A percentile compares a stretch with the other conserved stretches of the same genome.
These are phyloP conservation scores for Ceratocystis eucalypticola DNA, from an alignment of 2,329 filamentous ascomycete species.

Conservation along the genomic window DNA sequence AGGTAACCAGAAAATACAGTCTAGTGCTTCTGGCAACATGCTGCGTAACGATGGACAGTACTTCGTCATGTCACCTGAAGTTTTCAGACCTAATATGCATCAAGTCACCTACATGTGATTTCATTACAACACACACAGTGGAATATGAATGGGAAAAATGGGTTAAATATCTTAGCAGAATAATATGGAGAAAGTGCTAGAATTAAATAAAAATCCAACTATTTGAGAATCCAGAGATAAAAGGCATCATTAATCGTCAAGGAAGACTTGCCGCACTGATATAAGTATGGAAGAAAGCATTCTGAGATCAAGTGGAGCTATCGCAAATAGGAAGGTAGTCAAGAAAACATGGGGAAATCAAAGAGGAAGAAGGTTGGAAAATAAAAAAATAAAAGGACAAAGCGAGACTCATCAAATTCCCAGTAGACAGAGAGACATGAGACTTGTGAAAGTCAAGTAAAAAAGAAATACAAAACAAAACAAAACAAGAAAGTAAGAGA, in stretches of 20 bases:
- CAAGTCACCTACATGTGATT: neutral
- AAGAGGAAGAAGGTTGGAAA: neutral
- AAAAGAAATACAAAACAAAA: neutral
- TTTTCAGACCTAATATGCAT: no score
- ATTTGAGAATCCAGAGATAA: neutral
- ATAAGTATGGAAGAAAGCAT: constrained; percentile 1
- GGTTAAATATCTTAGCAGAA: neutral
- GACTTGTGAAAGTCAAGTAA: neutral
- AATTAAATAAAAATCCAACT: constrained; percentile 4
- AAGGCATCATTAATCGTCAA: constrained; percentile 4
- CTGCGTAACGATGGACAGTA: neutral
- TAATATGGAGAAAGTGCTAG: neutral
- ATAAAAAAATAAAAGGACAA: neutral
- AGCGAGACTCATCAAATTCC: neutral
- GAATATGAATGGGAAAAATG: neutral
- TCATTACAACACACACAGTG: neutral
- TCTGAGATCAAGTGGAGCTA: neutral
- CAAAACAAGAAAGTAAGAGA: neutral
- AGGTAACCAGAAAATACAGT: no score
- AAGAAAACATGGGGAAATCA: neutral
- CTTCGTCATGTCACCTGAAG: neutral
- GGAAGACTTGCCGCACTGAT: neutral
- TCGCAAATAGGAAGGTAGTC: neutral
- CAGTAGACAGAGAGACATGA: neutral
- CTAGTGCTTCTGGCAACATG: neutral